These are phyloP conservation scores for Zizania palustris DNA, from an alignment of 202 grass and related monocot genomes.

Conservation along the genomic window DNA sequence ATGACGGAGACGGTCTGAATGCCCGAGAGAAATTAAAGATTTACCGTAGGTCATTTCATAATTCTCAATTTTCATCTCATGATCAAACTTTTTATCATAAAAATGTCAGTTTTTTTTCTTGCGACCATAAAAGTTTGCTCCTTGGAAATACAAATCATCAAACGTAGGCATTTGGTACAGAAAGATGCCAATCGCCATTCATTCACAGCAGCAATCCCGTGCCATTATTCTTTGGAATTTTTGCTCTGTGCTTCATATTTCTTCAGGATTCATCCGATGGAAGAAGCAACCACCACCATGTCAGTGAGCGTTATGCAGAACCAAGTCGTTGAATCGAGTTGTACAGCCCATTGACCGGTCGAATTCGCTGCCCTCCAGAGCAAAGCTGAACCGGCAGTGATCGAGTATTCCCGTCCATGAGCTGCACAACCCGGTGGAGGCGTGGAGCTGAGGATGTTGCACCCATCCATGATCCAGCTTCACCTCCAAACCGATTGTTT, in stretches of 20 bases:
- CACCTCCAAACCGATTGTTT: constrained; percentile 55
- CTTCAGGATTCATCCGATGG: background rate
- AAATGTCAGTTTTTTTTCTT: too few relatives aligned
- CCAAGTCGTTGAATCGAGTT: constrained; percentile 63
- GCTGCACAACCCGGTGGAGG: constrained; percentile 76
- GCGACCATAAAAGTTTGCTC: too few relatives aligned
- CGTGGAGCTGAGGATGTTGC: constrained; percentile 78
- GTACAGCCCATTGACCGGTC: constrained; percentile 63
- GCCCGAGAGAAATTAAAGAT: too few relatives aligned
- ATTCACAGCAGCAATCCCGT: background rate
- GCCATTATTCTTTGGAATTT: constrained; percentile 21
- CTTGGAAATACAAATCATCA: too few relatives aligned
- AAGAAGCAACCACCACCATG: too few relatives aligned
- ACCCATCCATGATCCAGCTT: constrained; percentile 55
- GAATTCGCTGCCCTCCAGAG: constrained; percentile 68
- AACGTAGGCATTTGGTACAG: too few relatives aligned
- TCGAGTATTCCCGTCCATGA: constrained; percentile 71
- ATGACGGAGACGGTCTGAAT: too few relatives aligned
- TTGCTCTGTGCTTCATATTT: background rate
- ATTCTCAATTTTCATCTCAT: too few relatives aligned
- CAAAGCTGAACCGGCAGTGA: constrained; percentile 85
- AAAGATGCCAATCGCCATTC: background rate
- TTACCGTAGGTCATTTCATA: too few relatives aligned
- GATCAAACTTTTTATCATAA: too few relatives aligned
- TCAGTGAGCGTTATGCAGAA: constrained; percentile 30